Base-by-base conservation (phyloP, 768 basidiomycete genomes). In the Coprinellus micaceus region DNA sequence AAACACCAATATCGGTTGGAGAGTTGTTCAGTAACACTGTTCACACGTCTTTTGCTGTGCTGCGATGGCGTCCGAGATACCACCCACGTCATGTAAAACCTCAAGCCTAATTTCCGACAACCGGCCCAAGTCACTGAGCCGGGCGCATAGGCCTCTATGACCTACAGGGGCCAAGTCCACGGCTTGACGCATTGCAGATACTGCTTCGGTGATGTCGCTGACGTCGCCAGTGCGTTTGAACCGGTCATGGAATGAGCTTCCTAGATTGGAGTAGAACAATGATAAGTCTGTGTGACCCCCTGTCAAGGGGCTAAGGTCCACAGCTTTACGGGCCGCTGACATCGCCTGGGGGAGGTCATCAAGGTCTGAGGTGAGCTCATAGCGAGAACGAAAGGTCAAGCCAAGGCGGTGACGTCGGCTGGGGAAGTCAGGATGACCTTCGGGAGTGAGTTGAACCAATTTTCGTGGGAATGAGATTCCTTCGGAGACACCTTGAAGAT, bases 131-230 rank as follows among this genome's bases (percentile, higher is more conserved):
- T 62, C 56, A 54, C 58, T 61, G 1, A 71, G 49, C 17, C 47
- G 43, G 4, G 19, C 2, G 10, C 64, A 51, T 21, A 56, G 62
- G 41, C 40, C 51, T 25, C 50, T 36, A 49, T 68, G 58, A 1
- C 59, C 62, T 22, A 61, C 53, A 21, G 64, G 57, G 25, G 59
- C 59, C 22, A 68, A 45, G 15, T 60, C 45, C 19, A 70, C 57
- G 17, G 61, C 52, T 28, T 58, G 54, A 52, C 57, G 54, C 25
- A n/a, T n/a, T 30, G 48, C 13, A 48, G 19, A 7, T 9, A 53
- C 40, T 39, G 52, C 52, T 2, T 41, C 19, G 12, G 22, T 21
- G 37, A 53, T 3, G 24, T 53, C 52, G 37, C 19, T 3, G 15
- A 53, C 21, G 25, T 53, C 52, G 3, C n/a, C 10, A 22, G 36